These are phyloP conservation scores for Edaphochlamys debaryana DNA, from an alignment of 139 green algal species.

Conservation along the genomic window DNA sequence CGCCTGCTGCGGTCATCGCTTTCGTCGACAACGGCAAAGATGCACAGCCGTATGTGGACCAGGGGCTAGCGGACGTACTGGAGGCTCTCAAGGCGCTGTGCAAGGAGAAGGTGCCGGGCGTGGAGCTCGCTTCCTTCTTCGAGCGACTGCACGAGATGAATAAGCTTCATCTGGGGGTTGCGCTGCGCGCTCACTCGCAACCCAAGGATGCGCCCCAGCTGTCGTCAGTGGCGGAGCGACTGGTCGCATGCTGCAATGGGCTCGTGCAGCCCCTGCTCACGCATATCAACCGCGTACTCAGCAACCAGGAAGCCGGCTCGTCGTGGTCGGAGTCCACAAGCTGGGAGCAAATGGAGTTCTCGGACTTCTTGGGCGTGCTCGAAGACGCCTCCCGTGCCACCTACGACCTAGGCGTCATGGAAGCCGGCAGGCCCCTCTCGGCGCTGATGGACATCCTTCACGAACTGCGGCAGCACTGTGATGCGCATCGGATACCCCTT, in stretches of 20 bases:
- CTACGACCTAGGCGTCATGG: conserved; percentile 35
- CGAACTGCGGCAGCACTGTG: conserved; percentile 19
- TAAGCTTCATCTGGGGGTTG: neutral
- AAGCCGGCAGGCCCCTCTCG: neutral
- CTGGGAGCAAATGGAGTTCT: conserved; percentile 39
- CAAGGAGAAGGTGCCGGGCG: neutral
- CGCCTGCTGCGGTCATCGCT: too few relatives aligned
- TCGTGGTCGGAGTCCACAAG: conserved; percentile 16
- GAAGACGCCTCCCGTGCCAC: conserved; percentile 7
- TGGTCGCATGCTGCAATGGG: neutral
- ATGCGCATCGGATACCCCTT: neutral
- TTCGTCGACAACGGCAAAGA: too few relatives aligned
- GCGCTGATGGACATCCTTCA: conserved; percentile 29
- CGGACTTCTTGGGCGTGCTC: conserved; percentile 29
- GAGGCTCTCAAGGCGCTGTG: neutral
- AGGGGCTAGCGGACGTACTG: too few relatives aligned
- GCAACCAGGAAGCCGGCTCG: conserved; percentile 9
- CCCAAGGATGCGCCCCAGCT: neutral
- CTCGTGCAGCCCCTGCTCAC: conserved; percentile 11
- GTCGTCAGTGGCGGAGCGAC: neutral
- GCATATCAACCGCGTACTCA: conserved; percentile 31
- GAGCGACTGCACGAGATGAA: neutral
- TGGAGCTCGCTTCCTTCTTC: neutral
- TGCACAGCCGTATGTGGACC: too few relatives aligned
- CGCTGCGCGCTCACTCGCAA: neutral